Evolutionary conservation across 140 eudicot genomes (phyloP).

Genomic region (Ambrosia hybrid): DNA sequence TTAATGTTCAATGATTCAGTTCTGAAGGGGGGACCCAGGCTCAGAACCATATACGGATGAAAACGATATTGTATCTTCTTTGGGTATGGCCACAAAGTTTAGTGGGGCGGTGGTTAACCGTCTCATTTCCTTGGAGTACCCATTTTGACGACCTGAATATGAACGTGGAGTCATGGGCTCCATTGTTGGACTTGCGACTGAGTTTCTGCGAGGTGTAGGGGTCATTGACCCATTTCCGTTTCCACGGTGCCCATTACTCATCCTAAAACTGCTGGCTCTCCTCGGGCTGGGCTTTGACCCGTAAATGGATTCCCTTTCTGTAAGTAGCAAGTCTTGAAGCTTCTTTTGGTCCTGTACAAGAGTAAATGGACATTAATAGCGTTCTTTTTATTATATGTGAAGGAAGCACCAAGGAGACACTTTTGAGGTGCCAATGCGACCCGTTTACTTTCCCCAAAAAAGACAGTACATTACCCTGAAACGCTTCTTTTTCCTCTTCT

Average conservation of each 20-base stretch:
- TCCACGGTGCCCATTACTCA: conserved; percentile 54
- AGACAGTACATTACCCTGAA: conserved; percentile 46
- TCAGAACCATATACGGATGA: conserved; percentile 84
- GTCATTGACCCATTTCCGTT: conserved; percentile 70
- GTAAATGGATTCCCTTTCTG: conserved; percentile 72
- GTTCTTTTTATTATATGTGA: neutral
- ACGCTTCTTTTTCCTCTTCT: conserved; percentile 78
- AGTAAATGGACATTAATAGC: conserved; percentile 10
- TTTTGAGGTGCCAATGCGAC: neutral
- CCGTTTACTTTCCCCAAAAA: conserved; percentile 4
- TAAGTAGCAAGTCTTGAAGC: conserved; percentile 69
- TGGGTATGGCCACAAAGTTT: conserved; percentile 69
- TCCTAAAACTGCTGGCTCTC: conserved; percentile 75
- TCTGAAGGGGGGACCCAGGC: conserved; percentile 79
- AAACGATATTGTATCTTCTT: conserved; percentile 81
- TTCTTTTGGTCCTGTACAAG: conserved; percentile 74
- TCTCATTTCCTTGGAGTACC: conserved; percentile 75
- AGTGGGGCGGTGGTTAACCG: conserved; percentile 73
- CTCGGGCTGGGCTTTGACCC: conserved; percentile 91
- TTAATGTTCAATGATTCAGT: conserved; percentile 35
- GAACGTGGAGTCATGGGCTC: conserved; percentile 81
- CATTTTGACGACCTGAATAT: conserved; percentile 69
- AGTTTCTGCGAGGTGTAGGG: conserved; percentile 73
- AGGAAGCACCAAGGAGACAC: neutral
- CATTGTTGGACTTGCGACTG: conserved; percentile 53